Conservation (phyloP, 169 alveolate genomes). For the Plasmodium knowlesi region DNA sequence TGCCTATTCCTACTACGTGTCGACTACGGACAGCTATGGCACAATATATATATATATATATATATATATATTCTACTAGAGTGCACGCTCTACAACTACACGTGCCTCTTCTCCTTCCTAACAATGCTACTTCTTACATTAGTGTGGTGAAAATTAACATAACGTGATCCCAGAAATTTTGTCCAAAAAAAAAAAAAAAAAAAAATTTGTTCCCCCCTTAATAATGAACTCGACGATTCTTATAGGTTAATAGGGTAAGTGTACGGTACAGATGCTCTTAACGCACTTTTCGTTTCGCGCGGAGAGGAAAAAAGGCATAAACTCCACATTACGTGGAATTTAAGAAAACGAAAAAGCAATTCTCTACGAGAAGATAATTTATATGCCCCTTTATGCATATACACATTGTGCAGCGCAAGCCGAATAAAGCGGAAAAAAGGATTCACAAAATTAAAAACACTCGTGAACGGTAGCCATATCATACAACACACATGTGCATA, state of each 20-base stretch:
- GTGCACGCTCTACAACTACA: background rate
- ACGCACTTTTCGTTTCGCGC: too few relatives aligned
- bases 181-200: too few relatives aligned
- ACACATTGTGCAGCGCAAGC: background rate
- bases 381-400: background rate
- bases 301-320: background rate
- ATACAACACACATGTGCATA: background rate
- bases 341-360: background rate
- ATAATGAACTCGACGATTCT: background rate
- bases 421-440: background rate
- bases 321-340: background rate
- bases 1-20: background rate
- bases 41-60: too few relatives aligned
- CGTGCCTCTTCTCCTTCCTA: too few relatives aligned
- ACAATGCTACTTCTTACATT: background rate
- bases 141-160: background rate
- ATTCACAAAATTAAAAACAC: background rate
- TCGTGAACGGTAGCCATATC: background rate
- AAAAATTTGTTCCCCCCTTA: background rate
- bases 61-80: background rate
- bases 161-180: too few relatives aligned
- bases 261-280: too few relatives aligned
- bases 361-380: background rate
- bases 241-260: too few relatives aligned
- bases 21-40: background rate